Percentiles rank a stretch among this genome's conserved stretches.
phyloP scores from a whole-genome alignment of 805 yeast species.

The Teunomyces tritomae region DNA sequence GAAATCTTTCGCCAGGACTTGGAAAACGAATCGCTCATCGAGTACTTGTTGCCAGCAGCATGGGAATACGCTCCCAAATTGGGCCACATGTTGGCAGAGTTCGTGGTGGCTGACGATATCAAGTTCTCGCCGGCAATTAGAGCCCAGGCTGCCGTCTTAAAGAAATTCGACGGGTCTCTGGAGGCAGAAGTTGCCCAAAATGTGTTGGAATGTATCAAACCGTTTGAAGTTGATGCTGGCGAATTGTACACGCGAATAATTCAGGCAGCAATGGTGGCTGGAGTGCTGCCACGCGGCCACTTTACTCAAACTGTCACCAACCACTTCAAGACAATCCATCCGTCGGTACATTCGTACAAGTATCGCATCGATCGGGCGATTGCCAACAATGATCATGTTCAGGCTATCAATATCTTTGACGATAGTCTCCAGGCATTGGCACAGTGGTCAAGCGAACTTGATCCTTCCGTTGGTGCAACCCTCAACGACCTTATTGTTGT shows the following conservation, averaged over 20 bases:
- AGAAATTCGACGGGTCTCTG: slow-evolving; percentile 3
- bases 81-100: slow-evolving; percentile 11
- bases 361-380: slow-evolving; percentile 29
- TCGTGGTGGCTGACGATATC: slow-evolving; percentile 18
- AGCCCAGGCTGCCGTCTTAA: slow-evolving; percentile 16
- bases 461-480: slow-evolving; percentile 40
- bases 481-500: slow-evolving; percentile 45
- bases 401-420: slow-evolving; percentile 29
- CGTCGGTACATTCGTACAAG: slow-evolving; percentile 24
- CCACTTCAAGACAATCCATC: slow-evolving; percentile 10
- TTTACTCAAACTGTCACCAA: slow-evolving; percentile 14
- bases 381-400: slow-evolving; percentile 11
- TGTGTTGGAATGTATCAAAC: neutral
- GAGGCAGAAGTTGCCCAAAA: neutral
- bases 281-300: slow-evolving; percentile 18
- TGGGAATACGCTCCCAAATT: slow-evolving; percentile 8
- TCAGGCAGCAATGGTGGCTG: slow-evolving; percentile 14
- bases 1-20: slow-evolving; percentile 19
- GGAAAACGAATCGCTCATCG: slow-evolving; percentile 23
- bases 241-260: slow-evolving; percentile 16
- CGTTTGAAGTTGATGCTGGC: slow-evolving; percentile 9
- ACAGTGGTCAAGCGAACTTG: slow-evolving; percentile 23
- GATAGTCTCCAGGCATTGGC: slow-evolving; percentile 23
- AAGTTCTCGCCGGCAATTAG: slow-evolving; percentile 20
- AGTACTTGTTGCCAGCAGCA: slow-evolving; percentile 14